Evolutionary conservation across 2,329 filamentous ascomycete species (phyloP).

Genomic region (Colletotrichum tropicicola): DNA sequence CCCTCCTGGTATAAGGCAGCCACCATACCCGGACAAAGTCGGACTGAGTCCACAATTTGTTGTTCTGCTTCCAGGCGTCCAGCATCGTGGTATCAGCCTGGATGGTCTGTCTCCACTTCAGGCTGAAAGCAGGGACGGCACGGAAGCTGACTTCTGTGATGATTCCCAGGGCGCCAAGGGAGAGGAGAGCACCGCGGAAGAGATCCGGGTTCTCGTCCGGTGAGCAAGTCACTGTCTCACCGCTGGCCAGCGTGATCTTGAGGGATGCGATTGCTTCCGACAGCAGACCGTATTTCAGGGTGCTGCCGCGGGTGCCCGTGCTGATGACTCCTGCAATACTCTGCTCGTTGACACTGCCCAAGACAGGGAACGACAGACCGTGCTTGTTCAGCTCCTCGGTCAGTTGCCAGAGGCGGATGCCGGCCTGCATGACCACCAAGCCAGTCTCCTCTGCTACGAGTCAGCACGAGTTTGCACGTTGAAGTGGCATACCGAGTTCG

Average conservation of each 20-base stretch:
- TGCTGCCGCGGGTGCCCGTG: slow-evolving; percentile 95
- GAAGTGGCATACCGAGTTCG: background rate
- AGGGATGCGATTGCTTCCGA: slow-evolving; percentile 80
- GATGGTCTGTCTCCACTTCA: slow-evolving; percentile 87
- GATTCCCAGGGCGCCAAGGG: slow-evolving; percentile 89
- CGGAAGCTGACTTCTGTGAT: slow-evolving; percentile 89
- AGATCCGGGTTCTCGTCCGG: slow-evolving; percentile 77
- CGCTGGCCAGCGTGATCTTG: slow-evolving; percentile 84
- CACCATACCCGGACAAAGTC: slow-evolving; percentile 98
- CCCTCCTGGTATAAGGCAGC: slow-evolving; percentile 90
- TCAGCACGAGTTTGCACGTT: background rate
- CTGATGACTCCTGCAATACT: slow-evolving; percentile 91
- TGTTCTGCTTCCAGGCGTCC: slow-evolving; percentile 73
- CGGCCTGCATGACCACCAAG: slow-evolving; percentile 83
- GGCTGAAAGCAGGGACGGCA: slow-evolving; percentile 80
- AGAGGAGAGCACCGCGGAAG: slow-evolving; percentile 88
- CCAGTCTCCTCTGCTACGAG: slow-evolving; percentile 60
- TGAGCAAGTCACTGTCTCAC: slow-evolving; percentile 75
- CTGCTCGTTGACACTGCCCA: slow-evolving; percentile 95
- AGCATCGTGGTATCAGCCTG: slow-evolving; percentile 76
- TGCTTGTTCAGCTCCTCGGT: slow-evolving; percentile 77
- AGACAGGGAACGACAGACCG: slow-evolving; percentile 87
- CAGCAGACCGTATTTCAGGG: slow-evolving; percentile 82
- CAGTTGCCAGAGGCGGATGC: slow-evolving; percentile 82
- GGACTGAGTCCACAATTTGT: slow-evolving; percentile 80